A percentile compares a stretch with the other conserved stretches of the same genome.
Evolutionary conservation across 306 rosid genomes (phyloP).

Genomic region (Trichosanthes cucumerina): DNA sequence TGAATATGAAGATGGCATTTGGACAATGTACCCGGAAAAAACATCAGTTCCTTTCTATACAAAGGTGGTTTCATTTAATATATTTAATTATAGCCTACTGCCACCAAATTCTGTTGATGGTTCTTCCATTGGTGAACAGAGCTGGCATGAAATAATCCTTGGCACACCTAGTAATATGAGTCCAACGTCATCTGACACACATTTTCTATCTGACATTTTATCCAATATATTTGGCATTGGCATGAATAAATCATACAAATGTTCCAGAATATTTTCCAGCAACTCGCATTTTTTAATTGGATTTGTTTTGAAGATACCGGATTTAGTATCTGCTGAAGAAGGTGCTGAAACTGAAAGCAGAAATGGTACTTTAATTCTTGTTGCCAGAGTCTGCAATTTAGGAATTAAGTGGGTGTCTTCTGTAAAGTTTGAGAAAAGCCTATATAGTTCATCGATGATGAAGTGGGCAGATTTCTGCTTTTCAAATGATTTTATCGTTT

Average conservation of each 20-base stretch:
- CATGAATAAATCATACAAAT: slow-evolving; percentile 40
- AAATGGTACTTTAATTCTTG: slow-evolving; percentile 46
- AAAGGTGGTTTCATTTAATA: slow-evolving; percentile 65
- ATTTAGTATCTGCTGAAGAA: slow-evolving; percentile 18
- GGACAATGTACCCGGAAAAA: slow-evolving; percentile 63
- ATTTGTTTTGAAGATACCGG: slow-evolving; percentile 42
- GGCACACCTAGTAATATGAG: slow-evolving; percentile 19
- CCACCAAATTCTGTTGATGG: slow-evolving; percentile 27
- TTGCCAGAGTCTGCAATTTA: slow-evolving; percentile 45
- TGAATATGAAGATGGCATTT: slow-evolving; percentile 36
- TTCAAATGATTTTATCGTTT: slow-evolving; percentile 64
- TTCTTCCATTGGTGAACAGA: slow-evolving; percentile 24
- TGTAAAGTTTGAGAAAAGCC: slow-evolving; percentile 60
- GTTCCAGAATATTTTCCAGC: slow-evolving; percentile 70
- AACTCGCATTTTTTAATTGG: slow-evolving; percentile 59
- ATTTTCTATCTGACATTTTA: slow-evolving; percentile 32
- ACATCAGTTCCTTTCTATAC: slow-evolving; percentile 57
- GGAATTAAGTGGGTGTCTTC: slow-evolving; percentile 74
- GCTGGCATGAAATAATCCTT: slow-evolving; percentile 25
- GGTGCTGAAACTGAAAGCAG: slow-evolving; percentile 31
- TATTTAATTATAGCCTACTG: slow-evolving; percentile 44
- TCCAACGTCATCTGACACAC: slow-evolving; percentile 22
- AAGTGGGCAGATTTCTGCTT: slow-evolving; percentile 74
- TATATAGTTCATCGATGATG: slow-evolving; percentile 23
- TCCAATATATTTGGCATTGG: slow-evolving; percentile 48